Evolutionary conservation across 306 rosid genomes (phyloP).

Genomic region (Delonix regia): DNA sequence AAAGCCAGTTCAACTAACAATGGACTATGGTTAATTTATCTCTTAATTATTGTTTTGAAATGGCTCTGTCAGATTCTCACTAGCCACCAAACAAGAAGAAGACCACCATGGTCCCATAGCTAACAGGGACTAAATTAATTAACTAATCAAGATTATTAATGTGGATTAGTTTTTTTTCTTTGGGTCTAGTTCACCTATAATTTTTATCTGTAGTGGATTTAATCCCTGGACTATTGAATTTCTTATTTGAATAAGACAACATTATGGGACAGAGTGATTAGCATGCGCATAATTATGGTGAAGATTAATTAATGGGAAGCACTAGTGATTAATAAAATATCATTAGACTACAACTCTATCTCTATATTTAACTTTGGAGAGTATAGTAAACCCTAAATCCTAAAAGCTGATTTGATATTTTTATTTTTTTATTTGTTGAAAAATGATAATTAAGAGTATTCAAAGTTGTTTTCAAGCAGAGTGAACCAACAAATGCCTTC

Average conservation of each 20-base stretch:
- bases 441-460: too few species aligned
- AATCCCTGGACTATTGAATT: background rate
- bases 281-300: background rate
- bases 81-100: background rate
- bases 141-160: too few species aligned
- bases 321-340: too few species aligned
- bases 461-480: too few species aligned
- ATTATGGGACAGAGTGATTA: background rate
- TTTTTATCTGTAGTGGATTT: background rate
- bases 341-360: too few species aligned
- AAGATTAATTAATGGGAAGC: too few species aligned
- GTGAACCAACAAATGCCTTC: too few species aligned
- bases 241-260: background rate
- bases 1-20: background rate
- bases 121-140: background rate
- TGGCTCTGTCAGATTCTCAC: background rate
- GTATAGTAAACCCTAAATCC: too few species aligned
- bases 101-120: background rate
- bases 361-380: too few species aligned
- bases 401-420: too few species aligned
- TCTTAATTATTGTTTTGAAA: background rate
- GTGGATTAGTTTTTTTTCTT: background rate
- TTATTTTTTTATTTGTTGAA: too few species aligned
- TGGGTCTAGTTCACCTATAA: background rate
- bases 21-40: background rate